phyloP scores from a whole-genome alignment of 2,329 filamentous ascomycete genomes.

The Ophiostoma perfectum region DNA sequence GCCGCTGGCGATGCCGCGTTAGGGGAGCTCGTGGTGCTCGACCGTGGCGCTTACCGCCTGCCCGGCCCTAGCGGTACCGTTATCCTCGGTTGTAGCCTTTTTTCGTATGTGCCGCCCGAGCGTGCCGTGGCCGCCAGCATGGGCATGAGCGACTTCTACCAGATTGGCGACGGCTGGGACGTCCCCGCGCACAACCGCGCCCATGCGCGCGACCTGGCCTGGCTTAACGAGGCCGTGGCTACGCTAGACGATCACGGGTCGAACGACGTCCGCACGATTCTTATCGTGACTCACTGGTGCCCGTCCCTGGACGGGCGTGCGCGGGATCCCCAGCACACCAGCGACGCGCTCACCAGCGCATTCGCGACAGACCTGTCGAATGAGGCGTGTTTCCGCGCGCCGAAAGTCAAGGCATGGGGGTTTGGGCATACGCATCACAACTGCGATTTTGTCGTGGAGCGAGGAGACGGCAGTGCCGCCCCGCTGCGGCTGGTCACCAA shows the following conservation, averaged over 20 bases:
- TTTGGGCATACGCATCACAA: conserved; percentile 49
- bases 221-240: conserved; percentile 36
- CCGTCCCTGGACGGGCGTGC: conserved; percentile 36
- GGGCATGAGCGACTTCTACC: conserved; percentile 48
- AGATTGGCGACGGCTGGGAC: conserved; percentile 29
- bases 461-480: conserved; percentile 13
- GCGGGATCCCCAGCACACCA: conserved; percentile 34
- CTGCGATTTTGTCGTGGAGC: conserved; percentile 35
- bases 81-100: conserved; percentile 41
- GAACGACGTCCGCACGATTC: conserved; percentile 29
- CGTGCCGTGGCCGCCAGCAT: conserved; percentile 37
- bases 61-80: conserved; percentile 27
- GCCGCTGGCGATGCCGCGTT: conserved; percentile 23
- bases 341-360: conserved; percentile 30
- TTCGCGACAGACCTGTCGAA: conserved; percentile 40
- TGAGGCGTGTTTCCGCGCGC: conserved; percentile 35
- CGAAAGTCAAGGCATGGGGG: conserved; percentile 40
- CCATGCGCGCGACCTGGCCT: conserved; percentile 38
- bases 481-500: conserved; percentile 32
- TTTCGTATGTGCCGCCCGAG: conserved; percentile 42
- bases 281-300: conserved; percentile 42
- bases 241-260: conserved; percentile 30
- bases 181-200: conserved; percentile 36
- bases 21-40: conserved; percentile 40
- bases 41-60: conserved; percentile 31